Conservation (phyloP, 768 basidiomycete genomes). For the Leccinum boreale region DNA sequence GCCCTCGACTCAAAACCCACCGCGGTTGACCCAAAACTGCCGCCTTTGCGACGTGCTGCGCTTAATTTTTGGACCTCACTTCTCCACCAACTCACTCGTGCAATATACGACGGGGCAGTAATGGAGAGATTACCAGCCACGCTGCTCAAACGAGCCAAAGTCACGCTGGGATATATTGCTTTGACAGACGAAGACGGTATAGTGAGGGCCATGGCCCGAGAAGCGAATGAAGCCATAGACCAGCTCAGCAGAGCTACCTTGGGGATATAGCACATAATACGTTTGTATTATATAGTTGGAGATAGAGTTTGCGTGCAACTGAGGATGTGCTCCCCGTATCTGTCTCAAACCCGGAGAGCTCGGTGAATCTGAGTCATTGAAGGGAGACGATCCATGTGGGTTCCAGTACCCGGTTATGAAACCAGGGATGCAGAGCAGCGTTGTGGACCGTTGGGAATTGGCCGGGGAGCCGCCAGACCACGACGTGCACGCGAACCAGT, state of each 20-base stretch:
- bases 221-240: constrained; percentile 54
- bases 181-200: constrained; percentile 69
- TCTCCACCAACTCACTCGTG: constrained; percentile 55
- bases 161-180: constrained; percentile 66
- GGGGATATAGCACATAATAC: constrained; percentile 16
- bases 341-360: constrained; percentile 78
- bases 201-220: constrained; percentile 74
- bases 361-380: constrained; percentile 76
- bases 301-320: neutral
- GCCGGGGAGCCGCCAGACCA: constrained; percentile 25
- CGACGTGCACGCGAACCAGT: constrained; percentile 26
- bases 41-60: constrained; percentile 80
- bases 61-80: constrained; percentile 77
- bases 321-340: constrained; percentile 72
- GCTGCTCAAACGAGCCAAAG: constrained; percentile 48
- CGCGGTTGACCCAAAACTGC: constrained; percentile 57
- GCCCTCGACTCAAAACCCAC: constrained; percentile 57
- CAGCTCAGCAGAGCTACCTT: constrained; percentile 47
- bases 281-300: neutral
- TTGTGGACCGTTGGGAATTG: constrained; percentile 19
- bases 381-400: constrained; percentile 62
- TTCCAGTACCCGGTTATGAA: constrained; percentile 30
- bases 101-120: constrained; percentile 42
- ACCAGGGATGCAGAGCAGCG: constrained; percentile 10
- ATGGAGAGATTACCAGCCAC: constrained; percentile 22